Evolutionary conservation across 2,329 filamentous ascomycete species (phyloP).

Genomic region (Trichoderma breve): DNA sequence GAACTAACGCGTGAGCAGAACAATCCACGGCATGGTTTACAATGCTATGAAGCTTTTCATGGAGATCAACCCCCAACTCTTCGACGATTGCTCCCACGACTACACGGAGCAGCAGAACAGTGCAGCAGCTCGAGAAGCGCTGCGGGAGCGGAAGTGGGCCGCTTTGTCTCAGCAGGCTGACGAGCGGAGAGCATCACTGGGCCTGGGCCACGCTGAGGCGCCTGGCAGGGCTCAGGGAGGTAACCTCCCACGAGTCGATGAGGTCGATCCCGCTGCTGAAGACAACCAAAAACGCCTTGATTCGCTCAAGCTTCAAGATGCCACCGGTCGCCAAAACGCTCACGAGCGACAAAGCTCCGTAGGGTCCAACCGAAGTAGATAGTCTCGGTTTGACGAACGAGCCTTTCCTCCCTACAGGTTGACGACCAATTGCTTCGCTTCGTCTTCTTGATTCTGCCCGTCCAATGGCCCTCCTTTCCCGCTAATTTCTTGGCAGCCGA

Average conservation of each 20-base stretch:
- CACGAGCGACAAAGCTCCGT: slow-evolving; percentile 62
- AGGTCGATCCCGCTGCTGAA: slow-evolving; percentile 74
- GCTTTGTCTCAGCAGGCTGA: slow-evolving; percentile 78
- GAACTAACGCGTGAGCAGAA: slow-evolving; percentile 56
- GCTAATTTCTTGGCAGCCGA: neutral
- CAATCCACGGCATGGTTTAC: slow-evolving; percentile 99
- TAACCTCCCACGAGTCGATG: slow-evolving; percentile 59
- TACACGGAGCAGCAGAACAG: slow-evolving; percentile 96
- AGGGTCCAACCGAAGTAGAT: slow-evolving; percentile 53
- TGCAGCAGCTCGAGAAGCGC: slow-evolving; percentile 77
- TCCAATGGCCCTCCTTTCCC: neutral
- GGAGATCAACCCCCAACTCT: slow-evolving; percentile 98
- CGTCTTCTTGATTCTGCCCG: neutral
- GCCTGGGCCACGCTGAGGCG: slow-evolving; percentile 34
- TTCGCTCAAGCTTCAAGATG: slow-evolving; percentile 86
- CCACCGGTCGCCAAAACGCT: slow-evolving; percentile 53
- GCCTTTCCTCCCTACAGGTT: neutral
- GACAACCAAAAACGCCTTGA: slow-evolving; percentile 86
- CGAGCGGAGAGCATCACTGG: slow-evolving; percentile 53
- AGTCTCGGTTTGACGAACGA: slow-evolving; percentile 26
- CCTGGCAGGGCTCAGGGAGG: slow-evolving; percentile 40
- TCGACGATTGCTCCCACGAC: slow-evolving; percentile 97
- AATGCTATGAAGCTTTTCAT: slow-evolving; percentile 99
- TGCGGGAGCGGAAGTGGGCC: slow-evolving; percentile 86
- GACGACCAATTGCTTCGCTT: neutral